These are phyloP conservation scores for Adansonia digitata DNA, from an alignment of 345 rosid genomes.

Conservation along the genomic window DNA sequence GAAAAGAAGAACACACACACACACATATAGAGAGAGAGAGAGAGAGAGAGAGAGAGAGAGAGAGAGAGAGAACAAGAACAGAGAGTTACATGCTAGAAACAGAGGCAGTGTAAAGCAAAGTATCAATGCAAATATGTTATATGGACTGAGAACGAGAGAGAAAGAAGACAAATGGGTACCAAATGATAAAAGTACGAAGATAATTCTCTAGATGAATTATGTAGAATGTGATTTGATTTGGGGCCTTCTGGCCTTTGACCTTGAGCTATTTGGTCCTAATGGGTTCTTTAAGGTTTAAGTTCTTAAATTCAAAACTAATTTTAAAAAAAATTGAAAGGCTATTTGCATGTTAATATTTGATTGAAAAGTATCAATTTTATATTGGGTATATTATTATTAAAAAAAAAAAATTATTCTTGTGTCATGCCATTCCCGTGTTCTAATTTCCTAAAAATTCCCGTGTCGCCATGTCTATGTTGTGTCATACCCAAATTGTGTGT, in stretches of 20 bases:
- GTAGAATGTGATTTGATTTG: background rate
- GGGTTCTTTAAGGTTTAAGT: background rate
- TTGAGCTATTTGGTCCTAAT: background rate
- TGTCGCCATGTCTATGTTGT: background rate
- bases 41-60: background rate
- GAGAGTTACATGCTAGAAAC: background rate
- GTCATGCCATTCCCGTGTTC: background rate
- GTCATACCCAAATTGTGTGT: background rate
- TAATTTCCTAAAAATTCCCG: background rate
- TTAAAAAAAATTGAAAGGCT: background rate
- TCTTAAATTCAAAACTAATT: background rate
- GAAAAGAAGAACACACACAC: background rate
- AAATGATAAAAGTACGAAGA: background rate
- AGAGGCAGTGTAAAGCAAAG: background rate
- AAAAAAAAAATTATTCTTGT: background rate
- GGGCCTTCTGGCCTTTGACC: background rate
- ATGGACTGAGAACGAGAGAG: background rate
- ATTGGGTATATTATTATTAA: background rate
- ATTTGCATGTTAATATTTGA: background rate
- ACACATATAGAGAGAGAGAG: too few relatives aligned
- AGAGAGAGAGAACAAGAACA: background rate
- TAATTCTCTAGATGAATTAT: background rate
- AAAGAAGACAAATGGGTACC: background rate
- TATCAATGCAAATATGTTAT: background rate
- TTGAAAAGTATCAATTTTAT: background rate